Base-by-base conservation (phyloP, 2,329 filamentous ascomycete genomes). In the Penicillium hordei region DNA sequence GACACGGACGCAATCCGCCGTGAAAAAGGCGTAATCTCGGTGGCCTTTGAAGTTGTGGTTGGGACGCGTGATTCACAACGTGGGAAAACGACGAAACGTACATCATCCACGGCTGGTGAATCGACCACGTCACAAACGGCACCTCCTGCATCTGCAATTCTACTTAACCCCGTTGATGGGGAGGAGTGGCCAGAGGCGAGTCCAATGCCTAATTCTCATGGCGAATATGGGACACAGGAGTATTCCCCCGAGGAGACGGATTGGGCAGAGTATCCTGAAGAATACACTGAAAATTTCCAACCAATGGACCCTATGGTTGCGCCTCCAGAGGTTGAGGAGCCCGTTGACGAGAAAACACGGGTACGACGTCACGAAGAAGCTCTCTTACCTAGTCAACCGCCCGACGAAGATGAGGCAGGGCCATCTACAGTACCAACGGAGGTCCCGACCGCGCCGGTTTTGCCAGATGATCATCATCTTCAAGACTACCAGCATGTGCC, bases 21-120 rank as follows among this genome's bases (percentile, higher is more conserved):
- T 40, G 91, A 96, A 70, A 97, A 96, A 70, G 91, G 91, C 9
- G 91, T 97, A n/a, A 88, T 97, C 23, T 89, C 88, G 0, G 90
- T 92, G 54, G 82, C 89, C 0, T 93, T 97, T 66, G 92, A 97
- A 72, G 84, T 96, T 15, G 81, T 96, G 1, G 87, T 97, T 21
- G 94, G 94, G 1, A 96, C 92, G 0, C 83, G 84, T 36, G 93
- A 99, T 72, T 93, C 87, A 65, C 83, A 83, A 59, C 75, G 83
- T 63, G 70, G 78, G 57, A 81, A 81, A 57, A 80, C 79, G 57
- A 72, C 68, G 46, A 72, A 74, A 58, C 71, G 65, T 57, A 71
- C 48, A 31, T 59, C 55, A 27, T 72, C 63, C 58, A 50, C 59
- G n/a, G 62, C 60, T 48, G 71, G 73, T 43, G 71, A 75, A 34